phyloP scores from a whole-genome alignment of 2,329 filamentous ascomycete genomes.

The Aspergillus calidoustus region DNA sequence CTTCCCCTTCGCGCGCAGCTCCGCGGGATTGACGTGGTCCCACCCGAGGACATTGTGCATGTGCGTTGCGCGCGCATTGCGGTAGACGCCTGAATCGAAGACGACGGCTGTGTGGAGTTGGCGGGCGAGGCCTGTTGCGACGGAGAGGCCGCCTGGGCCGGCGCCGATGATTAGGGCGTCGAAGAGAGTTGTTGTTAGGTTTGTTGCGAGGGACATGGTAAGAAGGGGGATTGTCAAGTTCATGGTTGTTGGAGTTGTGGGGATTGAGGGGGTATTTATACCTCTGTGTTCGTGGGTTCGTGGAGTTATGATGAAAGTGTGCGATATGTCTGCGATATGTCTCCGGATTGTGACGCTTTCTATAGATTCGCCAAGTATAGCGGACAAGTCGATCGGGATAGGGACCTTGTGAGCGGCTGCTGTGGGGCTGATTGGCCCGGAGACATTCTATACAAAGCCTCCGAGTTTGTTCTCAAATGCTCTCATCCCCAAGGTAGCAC shows the following conservation, averaged over 20 bases:
- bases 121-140: slow-evolving; percentile 57
- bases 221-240: not conserved
- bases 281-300: not conserved
- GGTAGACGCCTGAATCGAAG: slow-evolving; percentile 61
- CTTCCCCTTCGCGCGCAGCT: slow-evolving; percentile 1
- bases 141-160: slow-evolving; percentile 55
- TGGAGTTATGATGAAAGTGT: not conserved
- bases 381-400: not conserved
- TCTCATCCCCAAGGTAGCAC: not conserved
- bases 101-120: slow-evolving; percentile 58
- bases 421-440: not conserved
- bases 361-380: not conserved
- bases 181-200: slow-evolving; percentile 32
- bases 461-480: not conserved
- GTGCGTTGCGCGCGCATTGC: slow-evolving; percentile 57
- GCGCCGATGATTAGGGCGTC: slow-evolving; percentile 59
- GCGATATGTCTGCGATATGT: not conserved
- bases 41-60: slow-evolving; percentile 60
- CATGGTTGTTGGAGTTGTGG: not conserved
- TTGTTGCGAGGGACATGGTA: not conserved
- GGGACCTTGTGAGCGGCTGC: not conserved
- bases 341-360: not conserved
- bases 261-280: not conserved
- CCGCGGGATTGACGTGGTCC: slow-evolving; percentile 32
- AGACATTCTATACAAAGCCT: slow-evolving; percentile 3